Evolutionary conservation across 805 yeast genomes (phyloP).

Genomic region (Yarrowia porcina): DNA sequence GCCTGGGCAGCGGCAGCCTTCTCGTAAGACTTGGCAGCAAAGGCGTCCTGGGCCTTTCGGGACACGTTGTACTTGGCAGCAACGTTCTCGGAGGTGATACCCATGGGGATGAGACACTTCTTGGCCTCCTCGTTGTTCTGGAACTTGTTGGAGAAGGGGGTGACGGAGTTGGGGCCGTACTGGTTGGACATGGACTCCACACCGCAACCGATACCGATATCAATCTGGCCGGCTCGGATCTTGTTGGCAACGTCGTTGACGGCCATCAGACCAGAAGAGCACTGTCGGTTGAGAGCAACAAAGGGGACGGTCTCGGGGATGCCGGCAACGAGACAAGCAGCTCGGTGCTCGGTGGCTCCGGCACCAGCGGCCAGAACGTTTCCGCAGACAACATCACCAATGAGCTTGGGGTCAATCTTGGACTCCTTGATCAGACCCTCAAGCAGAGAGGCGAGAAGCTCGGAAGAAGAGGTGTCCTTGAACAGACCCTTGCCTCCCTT

Average conservation of each 20-base stretch:
- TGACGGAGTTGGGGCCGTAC: slow-evolving; percentile 77
- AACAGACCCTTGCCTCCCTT: slow-evolving; percentile 85
- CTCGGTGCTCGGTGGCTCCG: slow-evolving; percentile 92
- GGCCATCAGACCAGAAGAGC: slow-evolving; percentile 92
- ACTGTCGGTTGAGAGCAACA: slow-evolving; percentile 84
- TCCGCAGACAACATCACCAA: slow-evolving; percentile 86
- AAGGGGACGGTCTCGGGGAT: slow-evolving; percentile 78
- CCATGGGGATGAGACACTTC: slow-evolving; percentile 92
- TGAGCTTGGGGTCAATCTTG: slow-evolving; percentile 50
- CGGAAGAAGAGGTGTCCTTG: slow-evolving; percentile 80
- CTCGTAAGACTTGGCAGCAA: slow-evolving; percentile 81
- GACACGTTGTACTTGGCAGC: slow-evolving; percentile 62
- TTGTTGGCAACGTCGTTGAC: slow-evolving; percentile 86
- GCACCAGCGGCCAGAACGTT: slow-evolving; percentile 91
- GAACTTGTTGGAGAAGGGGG: slow-evolving; percentile 54
- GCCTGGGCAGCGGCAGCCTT: slow-evolving; percentile 78
- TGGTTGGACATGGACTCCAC: slow-evolving; percentile 91
- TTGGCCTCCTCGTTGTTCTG: slow-evolving; percentile 48
- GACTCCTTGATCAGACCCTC: slow-evolving; percentile 55
- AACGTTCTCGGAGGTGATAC: slow-evolving; percentile 90
- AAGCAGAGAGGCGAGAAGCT: slow-evolving; percentile 63
- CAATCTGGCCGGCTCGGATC: slow-evolving; percentile 82
- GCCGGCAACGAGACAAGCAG: slow-evolving; percentile 88
- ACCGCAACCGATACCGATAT: slow-evolving; percentile 87
- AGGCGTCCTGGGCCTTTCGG: slow-evolving; percentile 76